A percentile compares a stretch with the other conserved stretches of the same genome.
These are phyloP conservation scores for Pseudodiploospora longispora DNA, from an alignment of 2,329 filamentous ascomycete species.

Conservation along the genomic window DNA sequence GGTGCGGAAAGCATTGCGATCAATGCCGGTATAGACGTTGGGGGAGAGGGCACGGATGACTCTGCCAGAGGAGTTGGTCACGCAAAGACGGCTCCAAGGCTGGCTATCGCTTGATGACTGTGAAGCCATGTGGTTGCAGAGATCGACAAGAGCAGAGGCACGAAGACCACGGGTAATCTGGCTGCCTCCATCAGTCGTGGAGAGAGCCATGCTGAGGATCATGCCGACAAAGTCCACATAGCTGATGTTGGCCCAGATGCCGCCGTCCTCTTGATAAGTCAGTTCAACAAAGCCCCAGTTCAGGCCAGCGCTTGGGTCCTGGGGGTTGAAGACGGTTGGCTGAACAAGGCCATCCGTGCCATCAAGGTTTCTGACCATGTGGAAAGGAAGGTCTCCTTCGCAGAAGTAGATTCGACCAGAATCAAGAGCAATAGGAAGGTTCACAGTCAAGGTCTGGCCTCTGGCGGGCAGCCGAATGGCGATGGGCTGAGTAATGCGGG, in stretches of 20 bases:
- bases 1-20: constrained; percentile 24
- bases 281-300: constrained; percentile 43
- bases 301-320: constrained; percentile 31
- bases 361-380: constrained; percentile 22
- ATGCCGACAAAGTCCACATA: constrained; percentile 42
- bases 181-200: constrained; percentile 18
- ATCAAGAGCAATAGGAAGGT: constrained; percentile 30
- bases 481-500: constrained; percentile 26
- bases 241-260: constrained; percentile 37
- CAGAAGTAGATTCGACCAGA: constrained; percentile 36
- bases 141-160: constrained; percentile 22
- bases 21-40: constrained; percentile 28
- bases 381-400: constrained; percentile 32
- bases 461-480: constrained; percentile 31
- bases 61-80: constrained; percentile 24
- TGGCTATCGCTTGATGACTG: constrained; percentile 30
- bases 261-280: constrained; percentile 28
- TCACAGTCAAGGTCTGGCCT: constrained; percentile 30
- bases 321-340: constrained; percentile 34
- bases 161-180: constrained; percentile 32
- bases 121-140: constrained; percentile 30
- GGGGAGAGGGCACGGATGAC: constrained; percentile 35
- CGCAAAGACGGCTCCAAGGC: constrained; percentile 36
- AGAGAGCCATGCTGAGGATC: constrained; percentile 37
- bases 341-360: constrained; percentile 32